Percentiles rank a stretch among this genome's conserved stretches.
phyloP scores from a whole-genome alignment of 2,329 filamentous ascomycete species.

The Clarireedia monteithiana region DNA sequence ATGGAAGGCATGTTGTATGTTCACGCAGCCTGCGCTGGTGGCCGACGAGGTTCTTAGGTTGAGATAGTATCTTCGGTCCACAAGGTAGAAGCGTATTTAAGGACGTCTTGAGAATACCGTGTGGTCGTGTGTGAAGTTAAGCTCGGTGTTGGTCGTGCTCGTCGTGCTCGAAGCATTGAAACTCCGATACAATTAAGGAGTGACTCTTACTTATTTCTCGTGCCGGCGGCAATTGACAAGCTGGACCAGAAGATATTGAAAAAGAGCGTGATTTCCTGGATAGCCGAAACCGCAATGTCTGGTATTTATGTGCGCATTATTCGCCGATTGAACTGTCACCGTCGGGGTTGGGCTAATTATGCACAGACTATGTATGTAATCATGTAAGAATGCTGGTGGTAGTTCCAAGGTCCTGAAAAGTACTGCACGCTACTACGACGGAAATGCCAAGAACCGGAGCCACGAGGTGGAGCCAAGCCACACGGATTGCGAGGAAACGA shows the following conservation, averaged over 20 bases:
- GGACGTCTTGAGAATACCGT: conserved; percentile 18
- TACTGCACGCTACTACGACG: not conserved
- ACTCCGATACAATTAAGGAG: not conserved
- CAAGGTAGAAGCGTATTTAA: not conserved
- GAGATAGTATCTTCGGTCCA: not conserved
- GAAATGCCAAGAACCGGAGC: not conserved
- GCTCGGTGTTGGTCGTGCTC: conserved; percentile 14
- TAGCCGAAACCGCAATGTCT: not conserved
- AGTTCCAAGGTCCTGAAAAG: too few species aligned
- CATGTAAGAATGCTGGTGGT: too few species aligned
- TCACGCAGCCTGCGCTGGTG: not conserved
- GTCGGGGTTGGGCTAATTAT: not conserved
- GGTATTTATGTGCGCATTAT: not conserved
- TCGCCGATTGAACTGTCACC: not conserved
- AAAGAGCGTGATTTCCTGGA: not conserved
- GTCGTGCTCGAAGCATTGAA: conserved; percentile 4
- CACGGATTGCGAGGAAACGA: not conserved
- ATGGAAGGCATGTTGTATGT: conserved; percentile 35
- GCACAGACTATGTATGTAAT: not conserved
- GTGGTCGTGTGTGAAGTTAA: conserved; percentile 2
- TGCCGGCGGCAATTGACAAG: not conserved
- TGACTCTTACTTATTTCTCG: not conserved
- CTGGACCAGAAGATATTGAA: not conserved
- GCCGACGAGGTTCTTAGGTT: not conserved
- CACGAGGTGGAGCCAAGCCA: not conserved